Percentiles rank a stretch among this genome's conserved stretches.
Evolutionary conservation across 2,329 filamentous ascomycete species (phyloP).

Genomic region (Clonostachys sp.): DNA sequence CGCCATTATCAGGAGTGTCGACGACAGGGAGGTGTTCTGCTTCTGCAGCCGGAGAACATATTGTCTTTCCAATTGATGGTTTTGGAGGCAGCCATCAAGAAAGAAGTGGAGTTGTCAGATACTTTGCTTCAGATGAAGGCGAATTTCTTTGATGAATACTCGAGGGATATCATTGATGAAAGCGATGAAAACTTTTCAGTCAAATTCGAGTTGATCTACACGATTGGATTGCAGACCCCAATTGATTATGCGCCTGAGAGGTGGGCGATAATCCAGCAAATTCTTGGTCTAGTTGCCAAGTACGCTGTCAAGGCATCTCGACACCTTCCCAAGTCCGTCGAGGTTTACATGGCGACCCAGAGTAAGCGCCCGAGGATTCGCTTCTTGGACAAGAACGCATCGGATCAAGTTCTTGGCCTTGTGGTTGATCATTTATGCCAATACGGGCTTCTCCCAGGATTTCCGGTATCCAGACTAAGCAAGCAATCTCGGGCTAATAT

Average conservation of each 20-base stretch:
- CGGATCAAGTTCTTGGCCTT: constrained; percentile 20
- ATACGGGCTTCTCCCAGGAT: constrained; percentile 9
- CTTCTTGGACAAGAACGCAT: constrained; percentile 46
- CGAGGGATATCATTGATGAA: constrained; percentile 62
- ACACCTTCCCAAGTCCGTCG: constrained; percentile 29
- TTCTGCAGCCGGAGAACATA: constrained; percentile 59
- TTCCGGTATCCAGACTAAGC: neutral
- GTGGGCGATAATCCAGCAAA: constrained; percentile 37
- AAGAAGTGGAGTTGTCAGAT: constrained; percentile 41
- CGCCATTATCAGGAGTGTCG: constrained; percentile 20
- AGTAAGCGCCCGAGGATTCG: constrained; percentile 50
- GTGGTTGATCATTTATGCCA: constrained; percentile 25
- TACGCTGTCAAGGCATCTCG: constrained; percentile 21
- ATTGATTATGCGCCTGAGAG: constrained; percentile 49
- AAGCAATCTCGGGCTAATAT: neutral
- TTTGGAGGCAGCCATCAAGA: constrained; percentile 40
- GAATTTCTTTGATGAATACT: constrained; percentile 12
- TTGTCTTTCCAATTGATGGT: constrained; percentile 62
- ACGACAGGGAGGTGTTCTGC: constrained; percentile 43
- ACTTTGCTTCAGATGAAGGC: constrained; percentile 44
- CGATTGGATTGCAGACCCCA: constrained; percentile 38
- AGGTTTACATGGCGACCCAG: constrained; percentile 31
- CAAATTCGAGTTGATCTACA: constrained; percentile 54
- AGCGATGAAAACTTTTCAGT: constrained; percentile 51
- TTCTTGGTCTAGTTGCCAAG: constrained; percentile 32